These are phyloP conservation scores for Petunia hybrid DNA, from an alignment of 305 asterid genomes.

Conservation along the genomic window DNA sequence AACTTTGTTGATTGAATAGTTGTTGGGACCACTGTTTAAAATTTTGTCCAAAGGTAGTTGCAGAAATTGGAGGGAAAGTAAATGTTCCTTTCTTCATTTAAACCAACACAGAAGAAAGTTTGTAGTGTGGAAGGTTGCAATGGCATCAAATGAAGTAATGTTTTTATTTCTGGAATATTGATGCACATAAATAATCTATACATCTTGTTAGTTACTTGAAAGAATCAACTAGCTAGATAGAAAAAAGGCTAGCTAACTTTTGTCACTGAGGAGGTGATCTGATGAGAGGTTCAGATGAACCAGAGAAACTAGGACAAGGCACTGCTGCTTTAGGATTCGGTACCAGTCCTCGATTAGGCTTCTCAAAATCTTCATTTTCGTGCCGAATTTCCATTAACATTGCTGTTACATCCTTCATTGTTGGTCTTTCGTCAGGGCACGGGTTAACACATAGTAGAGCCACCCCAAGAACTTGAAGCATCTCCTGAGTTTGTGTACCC, in stretches of 20 bases:
- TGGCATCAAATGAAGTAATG: not conserved
- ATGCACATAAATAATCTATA: constrained; percentile 38
- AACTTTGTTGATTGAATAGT: not conserved
- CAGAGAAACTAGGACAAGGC: constrained; percentile 71
- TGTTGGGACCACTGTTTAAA: not conserved
- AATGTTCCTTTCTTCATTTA: not conserved
- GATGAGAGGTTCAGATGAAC: constrained; percentile 61
- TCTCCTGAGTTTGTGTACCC: constrained; percentile 69
- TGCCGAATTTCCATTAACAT: constrained; percentile 70
- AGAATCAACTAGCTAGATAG: constrained; percentile 46
- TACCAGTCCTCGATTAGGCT: constrained; percentile 44
- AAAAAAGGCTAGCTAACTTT: constrained; percentile 39
- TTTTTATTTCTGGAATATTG: constrained; percentile 17
- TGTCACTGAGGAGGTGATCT: constrained; percentile 59
- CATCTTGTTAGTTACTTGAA: constrained; percentile 39
- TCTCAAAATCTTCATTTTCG: constrained; percentile 54
- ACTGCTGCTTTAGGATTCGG: constrained; percentile 49
- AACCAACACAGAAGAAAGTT: not conserved
- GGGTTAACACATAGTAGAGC: constrained; percentile 68
- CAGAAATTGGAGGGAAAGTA: not conserved
- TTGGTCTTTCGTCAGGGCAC: constrained; percentile 66
- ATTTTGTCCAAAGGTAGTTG: not conserved
- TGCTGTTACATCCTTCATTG: constrained; percentile 78
- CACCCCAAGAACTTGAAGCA: constrained; percentile 79
- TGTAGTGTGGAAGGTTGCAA: not conserved